Base-by-base conservation (phyloP, 805 yeast species). In the Kockiozyma suomiensis region DNA sequence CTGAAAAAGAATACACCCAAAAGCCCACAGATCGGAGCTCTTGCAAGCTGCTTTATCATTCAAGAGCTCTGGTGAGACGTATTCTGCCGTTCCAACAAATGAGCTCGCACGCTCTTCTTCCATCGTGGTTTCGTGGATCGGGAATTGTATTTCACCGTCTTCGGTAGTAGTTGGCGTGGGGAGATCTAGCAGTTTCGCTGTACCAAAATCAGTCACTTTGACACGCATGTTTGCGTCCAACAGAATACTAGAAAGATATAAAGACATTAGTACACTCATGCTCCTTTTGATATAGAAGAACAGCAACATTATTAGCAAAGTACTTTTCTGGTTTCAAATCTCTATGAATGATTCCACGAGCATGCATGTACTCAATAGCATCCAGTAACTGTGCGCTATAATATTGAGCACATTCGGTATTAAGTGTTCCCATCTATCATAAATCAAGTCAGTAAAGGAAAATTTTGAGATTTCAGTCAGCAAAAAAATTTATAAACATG, bases 1-100 rank as follows among this genome's bases (percentile, higher is more conserved):
- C 73, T 91, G 97, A 72, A 80, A 91, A 41, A 92, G 74, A 38
- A 91, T 88, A 73, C 97, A 91, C 1, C 97, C 97, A 57, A 90
- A 73, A 0, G 97, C 97, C 97, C 97, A 91, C n/a, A 89, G 74
- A 72, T 91, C 97, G 33, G 93, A 81, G 64, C 86, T 87, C 70
- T 84, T 88, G 19, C 96, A 94, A 70, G 96, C 90, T 38, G 81
- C 78, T 72, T 93, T 94, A 68, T 82, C 80, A 50, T 85, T 81
- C 50, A 94, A 77, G 42, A 94, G 76, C 72, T 94, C 99, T 0
- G 98, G 99, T 0, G 96, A 86, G 1, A 94, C 97, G 70, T 92
- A 92, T 71, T 92, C 97, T 0, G 98, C 98, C 0, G 99, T 93
- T 0, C 99, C 99, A 2, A 93, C 98, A 77, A 93, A 94, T 0